Conservation (phyloP, 352 stramenopile genomes). For the Phytophthora chlamydospora region DNA sequence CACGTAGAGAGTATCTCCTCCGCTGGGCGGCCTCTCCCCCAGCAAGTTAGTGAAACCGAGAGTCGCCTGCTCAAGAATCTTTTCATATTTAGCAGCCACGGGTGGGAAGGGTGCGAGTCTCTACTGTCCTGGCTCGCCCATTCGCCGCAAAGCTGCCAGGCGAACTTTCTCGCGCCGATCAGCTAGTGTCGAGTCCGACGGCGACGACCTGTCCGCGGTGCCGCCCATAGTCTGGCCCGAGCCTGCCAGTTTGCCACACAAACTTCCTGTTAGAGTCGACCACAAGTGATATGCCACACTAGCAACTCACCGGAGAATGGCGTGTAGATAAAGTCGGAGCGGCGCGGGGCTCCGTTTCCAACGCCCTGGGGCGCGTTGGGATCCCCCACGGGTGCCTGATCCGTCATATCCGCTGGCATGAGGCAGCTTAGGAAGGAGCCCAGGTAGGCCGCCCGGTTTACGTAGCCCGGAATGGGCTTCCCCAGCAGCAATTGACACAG, state of each 20-base stretch:
- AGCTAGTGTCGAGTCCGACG: slow-evolving; percentile 38
- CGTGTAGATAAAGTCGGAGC: slow-evolving; percentile 53
- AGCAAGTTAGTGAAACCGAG: slow-evolving; percentile 22
- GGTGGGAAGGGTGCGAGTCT: background rate
- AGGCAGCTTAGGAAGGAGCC: slow-evolving; percentile 89
- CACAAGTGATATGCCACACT: background rate
- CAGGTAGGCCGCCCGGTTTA: slow-evolving; percentile 95
- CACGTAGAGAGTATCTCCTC: background rate
- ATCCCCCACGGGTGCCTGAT: slow-evolving; percentile 70
- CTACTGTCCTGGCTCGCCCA: slow-evolving; percentile 38
- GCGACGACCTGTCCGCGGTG: slow-evolving; percentile 24
- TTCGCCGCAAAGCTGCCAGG: slow-evolving; percentile 60
- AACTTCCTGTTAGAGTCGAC: background rate
- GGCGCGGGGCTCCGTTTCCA: slow-evolving; percentile 25
- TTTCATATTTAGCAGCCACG: slow-evolving; percentile 35
- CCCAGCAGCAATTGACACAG: slow-evolving; percentile 82
- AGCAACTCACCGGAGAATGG: slow-evolving; percentile 61
- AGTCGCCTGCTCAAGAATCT: slow-evolving; percentile 21
- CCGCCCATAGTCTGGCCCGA: slow-evolving; percentile 47
- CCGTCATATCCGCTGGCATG: slow-evolving; percentile 57
- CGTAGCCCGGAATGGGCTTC: slow-evolving; percentile 85
- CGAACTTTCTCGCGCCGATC: slow-evolving; percentile 76
- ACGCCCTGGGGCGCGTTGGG: slow-evolving; percentile 23
- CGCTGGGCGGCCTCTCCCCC: slow-evolving; percentile 5
- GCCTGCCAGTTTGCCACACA: slow-evolving; percentile 31